phyloP scores from a whole-genome alignment of 1,284 basidiomycete genomes.

The Moesziomyces sp. region DNA sequence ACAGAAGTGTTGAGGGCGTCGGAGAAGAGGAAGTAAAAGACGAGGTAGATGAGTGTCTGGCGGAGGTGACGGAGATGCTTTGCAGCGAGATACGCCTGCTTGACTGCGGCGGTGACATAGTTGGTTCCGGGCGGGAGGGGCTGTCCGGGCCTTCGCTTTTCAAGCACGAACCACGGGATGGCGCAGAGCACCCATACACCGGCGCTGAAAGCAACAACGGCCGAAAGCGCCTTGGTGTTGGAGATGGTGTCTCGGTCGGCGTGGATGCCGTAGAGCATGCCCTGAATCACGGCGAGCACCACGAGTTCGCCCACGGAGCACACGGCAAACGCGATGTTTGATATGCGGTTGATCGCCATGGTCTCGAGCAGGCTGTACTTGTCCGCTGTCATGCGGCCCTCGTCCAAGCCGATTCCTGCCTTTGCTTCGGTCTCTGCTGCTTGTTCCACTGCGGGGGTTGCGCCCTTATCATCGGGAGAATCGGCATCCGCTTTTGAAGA shows the following conservation, averaged over 20 bases:
- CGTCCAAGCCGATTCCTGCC: neutral
- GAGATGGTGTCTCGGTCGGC: constrained; percentile 38
- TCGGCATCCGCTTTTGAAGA: neutral
- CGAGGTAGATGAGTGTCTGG: constrained; percentile 70
- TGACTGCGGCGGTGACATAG: constrained; percentile 75
- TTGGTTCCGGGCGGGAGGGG: constrained; percentile 75
- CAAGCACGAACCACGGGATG: constrained; percentile 78
- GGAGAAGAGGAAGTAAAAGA: constrained; percentile 82
- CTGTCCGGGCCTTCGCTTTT: constrained; percentile 61
- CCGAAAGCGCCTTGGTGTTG: constrained; percentile 72
- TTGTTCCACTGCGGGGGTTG: constrained; percentile 22
- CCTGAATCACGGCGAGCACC: constrained; percentile 80
- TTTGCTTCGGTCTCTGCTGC: neutral
- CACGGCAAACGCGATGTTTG: constrained; percentile 82
- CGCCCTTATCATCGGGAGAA: neutral
- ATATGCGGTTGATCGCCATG: constrained; percentile 83
- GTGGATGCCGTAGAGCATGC: constrained; percentile 78
- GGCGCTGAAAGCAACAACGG: constrained; percentile 15
- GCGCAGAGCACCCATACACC: constrained; percentile 77
- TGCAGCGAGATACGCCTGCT: constrained; percentile 27
- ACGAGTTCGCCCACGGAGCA: constrained; percentile 80
- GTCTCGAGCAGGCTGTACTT: constrained; percentile 81
- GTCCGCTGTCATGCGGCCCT: constrained; percentile 68
- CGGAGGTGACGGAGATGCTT: constrained; percentile 23
- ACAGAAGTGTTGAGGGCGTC: constrained; percentile 82